Conservation (phyloP, 2,329 filamentous ascomycete genomes). For the Penicillium griseofulvum region DNA sequence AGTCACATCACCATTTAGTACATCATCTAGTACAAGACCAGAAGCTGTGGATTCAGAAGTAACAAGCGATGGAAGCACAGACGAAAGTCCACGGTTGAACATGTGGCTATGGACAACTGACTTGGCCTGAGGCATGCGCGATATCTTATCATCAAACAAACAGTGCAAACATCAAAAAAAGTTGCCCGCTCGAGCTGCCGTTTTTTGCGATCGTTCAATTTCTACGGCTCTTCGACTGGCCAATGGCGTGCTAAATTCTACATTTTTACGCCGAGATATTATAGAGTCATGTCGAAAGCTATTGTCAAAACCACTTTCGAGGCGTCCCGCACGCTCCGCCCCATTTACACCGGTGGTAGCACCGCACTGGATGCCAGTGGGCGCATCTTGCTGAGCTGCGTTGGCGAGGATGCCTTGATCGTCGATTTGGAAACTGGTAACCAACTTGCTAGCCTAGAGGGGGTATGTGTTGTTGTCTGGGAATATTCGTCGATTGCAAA, state of each 20-base stretch:
- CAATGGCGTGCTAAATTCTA: constrained; percentile 16
- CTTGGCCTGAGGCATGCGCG: constrained; percentile 26
- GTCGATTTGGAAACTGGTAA: constrained; percentile 80
- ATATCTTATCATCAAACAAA: constrained; percentile 35
- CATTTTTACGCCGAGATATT: constrained; percentile 13
- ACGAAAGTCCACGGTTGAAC: neutral
- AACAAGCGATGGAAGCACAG: neutral
- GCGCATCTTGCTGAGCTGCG: constrained; percentile 76
- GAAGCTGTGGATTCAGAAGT: neutral
- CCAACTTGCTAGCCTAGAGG: constrained; percentile 82
- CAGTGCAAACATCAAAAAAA: constrained; percentile 40
- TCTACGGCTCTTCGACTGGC: constrained; percentile 16
- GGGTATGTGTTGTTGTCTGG: constrained; percentile 55
- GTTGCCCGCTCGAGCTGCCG: constrained; percentile 26
- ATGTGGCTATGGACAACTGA: constrained; percentile 10
- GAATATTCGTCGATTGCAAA: constrained; percentile 5
- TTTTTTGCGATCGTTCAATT: constrained; percentile 19
- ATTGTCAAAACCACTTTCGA: constrained; percentile 84
- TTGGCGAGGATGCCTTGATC: constrained; percentile 89
- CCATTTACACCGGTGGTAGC: constrained; percentile 89
- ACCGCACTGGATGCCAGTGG: constrained; percentile 79
- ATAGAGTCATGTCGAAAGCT: constrained; percentile 49
- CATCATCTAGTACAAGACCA: neutral
- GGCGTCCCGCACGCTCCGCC: constrained; percentile 75
- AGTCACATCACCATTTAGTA: constrained; percentile 6